Evolutionary conservation across 306 rosid genomes (phyloP).

Genomic region (Cucurbita argyrosperma): DNA sequence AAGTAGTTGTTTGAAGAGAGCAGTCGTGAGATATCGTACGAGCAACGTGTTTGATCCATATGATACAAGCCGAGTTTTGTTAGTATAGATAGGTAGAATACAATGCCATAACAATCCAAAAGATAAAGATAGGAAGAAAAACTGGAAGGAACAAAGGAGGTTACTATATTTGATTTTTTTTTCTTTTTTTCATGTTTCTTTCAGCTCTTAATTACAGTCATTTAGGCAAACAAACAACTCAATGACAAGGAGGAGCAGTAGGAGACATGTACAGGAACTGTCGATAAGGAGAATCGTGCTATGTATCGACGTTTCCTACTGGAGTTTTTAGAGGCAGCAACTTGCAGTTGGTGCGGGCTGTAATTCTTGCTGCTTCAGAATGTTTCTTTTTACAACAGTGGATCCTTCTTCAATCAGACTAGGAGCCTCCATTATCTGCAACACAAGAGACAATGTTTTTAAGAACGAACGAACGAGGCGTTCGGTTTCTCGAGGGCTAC

Average conservation of each 20-base stretch:
- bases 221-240: not conserved
- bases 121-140: not conserved
- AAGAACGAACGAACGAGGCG: not conserved
- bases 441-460: not conserved
- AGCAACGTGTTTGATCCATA: not conserved
- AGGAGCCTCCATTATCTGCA: constrained; percentile 84
- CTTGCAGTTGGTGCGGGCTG: constrained; percentile 24
- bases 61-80: not conserved
- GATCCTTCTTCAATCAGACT: constrained; percentile 86
- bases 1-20: not conserved
- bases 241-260: not conserved
- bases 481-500: not conserved
- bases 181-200: not conserved
- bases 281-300: constrained; percentile 16
- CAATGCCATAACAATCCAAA: constrained; percentile 5
- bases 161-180: not conserved
- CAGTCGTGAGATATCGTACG: not conserved
- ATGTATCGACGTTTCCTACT: not conserved
- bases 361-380: constrained; percentile 49
- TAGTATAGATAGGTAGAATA: constrained; percentile 1
- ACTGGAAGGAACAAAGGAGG: not conserved
- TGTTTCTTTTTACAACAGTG: constrained; percentile 38
- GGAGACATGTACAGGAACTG: constrained; percentile 31
- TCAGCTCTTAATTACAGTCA: not conserved
- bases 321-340: constrained; percentile 48